Conservation (phyloP, 2,329 filamentous ascomycete species). For the Malbranchea zuffiana region DNA sequence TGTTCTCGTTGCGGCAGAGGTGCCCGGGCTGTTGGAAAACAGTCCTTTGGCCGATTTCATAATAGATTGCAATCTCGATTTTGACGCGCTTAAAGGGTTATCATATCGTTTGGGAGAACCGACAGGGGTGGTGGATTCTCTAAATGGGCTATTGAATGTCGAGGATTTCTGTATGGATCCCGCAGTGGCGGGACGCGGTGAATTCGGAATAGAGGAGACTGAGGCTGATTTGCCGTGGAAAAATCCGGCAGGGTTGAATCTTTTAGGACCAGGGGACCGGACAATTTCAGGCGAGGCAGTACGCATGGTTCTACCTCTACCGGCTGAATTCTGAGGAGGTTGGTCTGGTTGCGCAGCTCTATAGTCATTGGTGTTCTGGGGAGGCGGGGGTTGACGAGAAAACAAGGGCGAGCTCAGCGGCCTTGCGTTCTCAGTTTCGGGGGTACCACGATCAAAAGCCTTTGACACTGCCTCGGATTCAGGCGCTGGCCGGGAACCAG, state of each 20-base stretch:
- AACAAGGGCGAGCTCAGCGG: slow-evolving; percentile 9
- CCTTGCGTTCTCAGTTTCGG: neutral
- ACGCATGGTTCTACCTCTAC: slow-evolving; percentile 8
- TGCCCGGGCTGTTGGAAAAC: slow-evolving; percentile 60
- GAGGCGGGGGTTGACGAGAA: slow-evolving; percentile 3
- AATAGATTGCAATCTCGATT: slow-evolving; percentile 83
- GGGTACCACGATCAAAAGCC: slow-evolving; percentile 29
- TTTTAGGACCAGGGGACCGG: slow-evolving; percentile 13
- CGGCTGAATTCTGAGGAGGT: slow-evolving; percentile 3
- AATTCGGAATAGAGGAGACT: slow-evolving; percentile 44
- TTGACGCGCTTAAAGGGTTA: slow-evolving; percentile 80
- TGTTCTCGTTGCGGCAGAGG: slow-evolving; percentile 48
- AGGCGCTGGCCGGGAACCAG: slow-evolving; percentile 13
- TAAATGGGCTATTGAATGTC: slow-evolving; percentile 48
- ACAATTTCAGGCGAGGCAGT: slow-evolving; percentile 13
- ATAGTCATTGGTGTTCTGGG: neutral
- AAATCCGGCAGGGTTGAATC: slow-evolving; percentile 21
- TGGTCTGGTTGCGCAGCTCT: slow-evolving; percentile 3
- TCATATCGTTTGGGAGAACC: slow-evolving; percentile 53
- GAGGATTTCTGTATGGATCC: slow-evolving; percentile 47
- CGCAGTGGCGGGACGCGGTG: slow-evolving; percentile 35
- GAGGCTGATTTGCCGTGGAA: slow-evolving; percentile 54
- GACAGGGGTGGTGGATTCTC: slow-evolving; percentile 46
- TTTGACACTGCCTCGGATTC: slow-evolving; percentile 13
- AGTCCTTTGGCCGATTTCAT: slow-evolving; percentile 78